Evolutionary conservation across 148 eudicot genomes (phyloP).

Genomic region (Beta vulgaris): DNA sequence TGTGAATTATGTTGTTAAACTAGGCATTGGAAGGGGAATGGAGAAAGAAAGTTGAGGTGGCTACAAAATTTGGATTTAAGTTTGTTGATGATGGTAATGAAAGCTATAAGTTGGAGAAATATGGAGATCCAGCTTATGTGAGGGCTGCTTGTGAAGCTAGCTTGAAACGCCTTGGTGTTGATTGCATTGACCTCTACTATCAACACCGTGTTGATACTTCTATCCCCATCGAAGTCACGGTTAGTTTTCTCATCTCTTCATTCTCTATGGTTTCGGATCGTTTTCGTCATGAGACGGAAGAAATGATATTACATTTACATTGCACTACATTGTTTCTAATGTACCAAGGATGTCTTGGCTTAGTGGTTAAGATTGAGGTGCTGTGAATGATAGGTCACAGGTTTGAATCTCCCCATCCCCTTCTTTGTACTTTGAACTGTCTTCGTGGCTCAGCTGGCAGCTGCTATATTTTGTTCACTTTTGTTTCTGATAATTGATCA

Average conservation of each 20-base stretch:
- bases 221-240: slow-evolving; percentile 47
- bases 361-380: too few species aligned
- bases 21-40: slow-evolving; percentile 34
- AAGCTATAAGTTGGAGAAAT: background rate
- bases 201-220: slow-evolving; percentile 36
- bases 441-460: background rate
- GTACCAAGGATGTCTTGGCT: too few species aligned
- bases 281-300: too few species aligned
- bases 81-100: slow-evolving; percentile 8
- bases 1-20: background rate
- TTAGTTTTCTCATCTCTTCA: background rate
- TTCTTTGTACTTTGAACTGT: too few species aligned
- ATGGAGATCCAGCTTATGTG: slow-evolving; percentile 25
- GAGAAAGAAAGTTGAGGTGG: slow-evolving; percentile 29
- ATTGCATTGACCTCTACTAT: slow-evolving; percentile 40
- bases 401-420: too few species aligned
- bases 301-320: too few species aligned
- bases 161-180: slow-evolving; percentile 31
- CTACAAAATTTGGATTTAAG: slow-evolving; percentile 33
- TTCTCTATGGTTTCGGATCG: background rate
- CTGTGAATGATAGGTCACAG: too few species aligned
- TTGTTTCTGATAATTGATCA: background rate
- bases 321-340: too few species aligned
- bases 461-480: background rate
- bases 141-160: slow-evolving; percentile 31